Evolutionary conservation across 805 yeast genomes (phyloP), one percentile per base, ranked within the genome.

Genomic region (Suhomyces canberraensis): DNA sequence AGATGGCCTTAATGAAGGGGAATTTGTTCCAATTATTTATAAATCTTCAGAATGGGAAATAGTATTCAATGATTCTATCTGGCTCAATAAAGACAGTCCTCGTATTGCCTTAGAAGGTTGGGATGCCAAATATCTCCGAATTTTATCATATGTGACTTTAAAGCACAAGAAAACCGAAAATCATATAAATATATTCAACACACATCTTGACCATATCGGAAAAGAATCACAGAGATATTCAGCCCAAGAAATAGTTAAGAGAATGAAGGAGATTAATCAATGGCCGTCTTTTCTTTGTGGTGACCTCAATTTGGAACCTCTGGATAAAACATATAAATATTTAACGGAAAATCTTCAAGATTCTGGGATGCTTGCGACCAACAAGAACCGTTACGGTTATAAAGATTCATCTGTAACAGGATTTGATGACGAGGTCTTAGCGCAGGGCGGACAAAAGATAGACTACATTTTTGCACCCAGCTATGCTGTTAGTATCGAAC

Each of bases 271-370:
- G 9, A 22, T 44, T 29, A 52, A 52, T 40, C 26, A 35, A 16
- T 61, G 67, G 66, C 66, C 66, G 16, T 54, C 62, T 35, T 52
- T 61, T 29, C 35, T 61, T 25, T 29, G 48, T 31, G 66, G 66
- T 16, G 67, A 60, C 43, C 46, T 61, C 36, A 60, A 61, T 40
- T 31, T 49, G 4, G 54, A 47, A 28, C 54, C 55, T 2, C 42
- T 40, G 15, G 60, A 54, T n/a, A 43, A 42, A 14, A 35, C 58
- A 13, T 50, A 51, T 36, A 26, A 41, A 15, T 17, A 35, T 4
- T 35, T 61, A 16, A 29, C 37, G 3, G 33, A 34, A 18, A 11
- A 16, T 9, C 46, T 47, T 34, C 28, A 36, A 11, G 63, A 61
- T 37, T 42, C 45, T 28, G 45, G 51, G 9, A 39, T 33, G 16